phyloP scores from a whole-genome alignment of 495 filamentous ascomycete genomes.

The Aspergillus leporis region DNA sequence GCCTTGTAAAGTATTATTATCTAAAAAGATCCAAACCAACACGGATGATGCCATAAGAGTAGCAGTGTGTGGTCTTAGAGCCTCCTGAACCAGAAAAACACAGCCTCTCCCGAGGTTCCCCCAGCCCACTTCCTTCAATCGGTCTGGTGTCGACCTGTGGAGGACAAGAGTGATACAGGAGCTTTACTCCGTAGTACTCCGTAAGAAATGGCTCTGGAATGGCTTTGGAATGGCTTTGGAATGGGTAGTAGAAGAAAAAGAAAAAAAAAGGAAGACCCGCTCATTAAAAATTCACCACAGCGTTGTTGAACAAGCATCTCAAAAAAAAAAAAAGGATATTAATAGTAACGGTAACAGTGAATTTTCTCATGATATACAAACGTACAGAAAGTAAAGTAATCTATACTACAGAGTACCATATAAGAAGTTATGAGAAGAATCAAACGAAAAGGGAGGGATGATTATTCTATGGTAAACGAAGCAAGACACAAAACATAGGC shows the following conservation, averaged over 20 bases:
- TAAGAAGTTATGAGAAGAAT: neutral
- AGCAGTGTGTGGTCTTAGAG: neutral
- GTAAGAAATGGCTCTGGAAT: neutral
- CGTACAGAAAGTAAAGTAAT: constrained; percentile 11
- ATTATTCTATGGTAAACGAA: neutral
- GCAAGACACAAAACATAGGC: neutral
- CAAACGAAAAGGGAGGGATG: neutral
- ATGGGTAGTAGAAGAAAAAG: neutral
- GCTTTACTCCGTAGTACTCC: neutral
- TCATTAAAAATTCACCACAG: neutral
- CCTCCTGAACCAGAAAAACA: constrained; percentile 2
- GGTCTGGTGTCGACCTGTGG: constrained; percentile 3
- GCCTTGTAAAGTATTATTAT: neutral
- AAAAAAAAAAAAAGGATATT: neutral
- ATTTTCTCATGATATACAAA: neutral
- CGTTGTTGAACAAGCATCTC: neutral
- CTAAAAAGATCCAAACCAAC: constrained; percentile 2
- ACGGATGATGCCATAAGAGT: constrained; percentile 1
- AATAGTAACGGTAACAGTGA: constrained; percentile 2
- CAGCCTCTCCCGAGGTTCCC: constrained; percentile 1
- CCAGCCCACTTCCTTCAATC: constrained; percentile 6
- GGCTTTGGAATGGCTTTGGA: neutral
- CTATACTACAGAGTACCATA: neutral
- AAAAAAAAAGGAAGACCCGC: neutral
- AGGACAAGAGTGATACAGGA: constrained; percentile 2